Conservation (phyloP, 345 rosid genomes). For the Eucalyptus tenuipes region DNA sequence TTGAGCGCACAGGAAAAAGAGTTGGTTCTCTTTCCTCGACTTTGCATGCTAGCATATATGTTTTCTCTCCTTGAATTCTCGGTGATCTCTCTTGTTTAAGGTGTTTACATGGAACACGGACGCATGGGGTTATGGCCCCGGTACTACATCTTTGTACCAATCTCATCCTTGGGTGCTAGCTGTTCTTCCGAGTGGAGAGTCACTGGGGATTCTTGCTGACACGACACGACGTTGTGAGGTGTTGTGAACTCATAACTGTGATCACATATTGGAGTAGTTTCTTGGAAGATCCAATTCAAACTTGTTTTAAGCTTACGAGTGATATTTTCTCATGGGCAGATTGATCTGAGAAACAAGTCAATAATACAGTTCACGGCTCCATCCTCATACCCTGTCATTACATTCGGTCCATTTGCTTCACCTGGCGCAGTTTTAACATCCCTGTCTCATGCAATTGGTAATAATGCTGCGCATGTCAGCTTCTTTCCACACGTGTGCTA, state of each 20-base stretch:
- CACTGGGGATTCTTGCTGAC: slow-evolving; percentile 87
- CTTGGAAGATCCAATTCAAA: not conserved
- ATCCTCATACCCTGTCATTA: slow-evolving; percentile 60
- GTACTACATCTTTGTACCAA: slow-evolving; percentile 85
- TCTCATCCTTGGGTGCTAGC: slow-evolving; percentile 95
- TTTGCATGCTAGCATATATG: not conserved
- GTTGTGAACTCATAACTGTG: not conserved
- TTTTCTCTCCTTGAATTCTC: not conserved
- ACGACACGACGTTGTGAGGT: slow-evolving; percentile 87
- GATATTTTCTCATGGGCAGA: slow-evolving; percentile 17
- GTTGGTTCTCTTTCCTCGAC: slow-evolving; percentile 22
- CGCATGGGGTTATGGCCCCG: slow-evolving; percentile 82
- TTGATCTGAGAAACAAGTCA: slow-evolving; percentile 71
- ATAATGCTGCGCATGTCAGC: not conserved
- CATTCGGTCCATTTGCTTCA: slow-evolving; percentile 77
- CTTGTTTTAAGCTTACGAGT: not conserved
- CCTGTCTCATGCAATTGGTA: slow-evolving; percentile 76
- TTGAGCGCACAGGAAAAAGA: slow-evolving; percentile 87
- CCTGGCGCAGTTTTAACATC: slow-evolving; percentile 66
- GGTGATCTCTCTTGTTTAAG: slow-evolving; percentile 16
- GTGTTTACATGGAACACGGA: slow-evolving; percentile 87
- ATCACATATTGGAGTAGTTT: not conserved
- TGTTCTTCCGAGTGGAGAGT: slow-evolving; percentile 79
- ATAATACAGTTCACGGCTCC: slow-evolving; percentile 35
- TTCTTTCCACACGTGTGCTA: not conserved